phyloP scores from a whole-genome alignment of 148 eudicot species.

The Camellia japonica region DNA sequence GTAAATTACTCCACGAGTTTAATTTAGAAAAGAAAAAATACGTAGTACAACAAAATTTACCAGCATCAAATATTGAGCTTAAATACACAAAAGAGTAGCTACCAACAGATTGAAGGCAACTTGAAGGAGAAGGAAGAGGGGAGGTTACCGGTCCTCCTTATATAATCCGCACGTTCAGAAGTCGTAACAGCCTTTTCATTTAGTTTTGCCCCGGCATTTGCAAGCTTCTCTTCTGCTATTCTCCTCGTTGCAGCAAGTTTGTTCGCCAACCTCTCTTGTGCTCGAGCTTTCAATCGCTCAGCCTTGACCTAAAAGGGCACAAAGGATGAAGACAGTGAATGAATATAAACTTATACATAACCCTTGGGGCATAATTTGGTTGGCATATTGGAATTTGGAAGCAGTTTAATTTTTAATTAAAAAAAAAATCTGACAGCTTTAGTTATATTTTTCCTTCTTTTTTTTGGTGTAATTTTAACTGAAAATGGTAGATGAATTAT shows the following conservation, averaged over 20 bases:
- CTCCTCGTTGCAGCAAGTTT: constrained; percentile 78
- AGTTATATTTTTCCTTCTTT: no score
- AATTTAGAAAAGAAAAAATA: background rate
- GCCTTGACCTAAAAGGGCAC: constrained; percentile 60
- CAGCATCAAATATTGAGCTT: background rate
- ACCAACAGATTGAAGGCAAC: constrained; percentile 81
- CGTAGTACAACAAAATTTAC: background rate
- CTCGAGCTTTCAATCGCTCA: constrained; percentile 77
- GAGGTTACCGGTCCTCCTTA: constrained; percentile 86
- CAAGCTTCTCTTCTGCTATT: constrained; percentile 86
- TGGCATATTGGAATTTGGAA: no score
- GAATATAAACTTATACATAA: no score
- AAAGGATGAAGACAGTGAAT: background rate
- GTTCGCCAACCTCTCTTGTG: constrained; percentile 76
- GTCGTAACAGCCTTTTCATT: constrained; percentile 82
- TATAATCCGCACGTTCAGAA: constrained; percentile 85
- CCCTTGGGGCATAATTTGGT: no score
- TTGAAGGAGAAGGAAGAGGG: constrained; percentile 84
- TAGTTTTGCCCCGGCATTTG: constrained; percentile 76
- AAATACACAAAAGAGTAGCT: constrained; percentile 4
- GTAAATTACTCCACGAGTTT: no score
- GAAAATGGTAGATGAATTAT: no score
- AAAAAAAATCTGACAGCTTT: no score
- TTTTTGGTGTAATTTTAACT: no score
- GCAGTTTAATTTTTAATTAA: no score